These are phyloP conservation scores for Theobroma cacao DNA, from an alignment of 345 rosid species.

Conservation along the genomic window DNA sequence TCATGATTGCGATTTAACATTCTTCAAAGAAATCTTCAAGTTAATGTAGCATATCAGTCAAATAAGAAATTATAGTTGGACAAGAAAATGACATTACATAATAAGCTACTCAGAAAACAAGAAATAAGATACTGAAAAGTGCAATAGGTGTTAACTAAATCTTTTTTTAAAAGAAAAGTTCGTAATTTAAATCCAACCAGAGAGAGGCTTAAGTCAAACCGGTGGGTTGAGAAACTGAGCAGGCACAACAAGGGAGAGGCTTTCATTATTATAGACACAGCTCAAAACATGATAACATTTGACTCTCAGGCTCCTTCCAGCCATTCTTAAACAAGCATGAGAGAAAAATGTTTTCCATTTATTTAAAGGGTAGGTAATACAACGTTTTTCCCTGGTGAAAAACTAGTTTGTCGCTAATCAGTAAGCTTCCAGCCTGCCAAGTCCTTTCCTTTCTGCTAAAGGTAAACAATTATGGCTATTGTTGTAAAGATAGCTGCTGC, in stretches of 20 bases:
- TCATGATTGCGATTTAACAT: background rate
- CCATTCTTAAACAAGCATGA: background rate
- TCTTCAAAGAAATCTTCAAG: conserved; percentile 2
- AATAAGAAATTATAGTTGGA: background rate
- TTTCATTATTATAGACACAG: conserved; percentile 11
- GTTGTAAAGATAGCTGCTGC: background rate
- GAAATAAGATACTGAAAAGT: background rate
- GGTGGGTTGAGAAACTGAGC: conserved; percentile 15
- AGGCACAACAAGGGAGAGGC: background rate
- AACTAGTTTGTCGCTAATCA: background rate
- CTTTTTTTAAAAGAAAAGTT: background rate
- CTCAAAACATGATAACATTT: conserved; percentile 8
- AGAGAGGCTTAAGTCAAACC: conserved; percentile 19
- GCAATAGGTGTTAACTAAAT: background rate
- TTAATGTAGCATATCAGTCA: background rate
- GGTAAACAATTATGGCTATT: background rate
- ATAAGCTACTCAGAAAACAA: background rate
- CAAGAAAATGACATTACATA: background rate
- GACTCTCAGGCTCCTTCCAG: conserved; percentile 1
- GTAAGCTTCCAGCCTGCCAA: background rate
- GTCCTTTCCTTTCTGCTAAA: conserved; percentile 12
- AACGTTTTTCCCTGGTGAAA: background rate
- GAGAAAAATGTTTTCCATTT: background rate
- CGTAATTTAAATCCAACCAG: background rate
- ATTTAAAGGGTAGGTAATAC: background rate